Base-by-base conservation (phyloP, 345 rosid species). In the Lenwebbia sp. region DNA sequence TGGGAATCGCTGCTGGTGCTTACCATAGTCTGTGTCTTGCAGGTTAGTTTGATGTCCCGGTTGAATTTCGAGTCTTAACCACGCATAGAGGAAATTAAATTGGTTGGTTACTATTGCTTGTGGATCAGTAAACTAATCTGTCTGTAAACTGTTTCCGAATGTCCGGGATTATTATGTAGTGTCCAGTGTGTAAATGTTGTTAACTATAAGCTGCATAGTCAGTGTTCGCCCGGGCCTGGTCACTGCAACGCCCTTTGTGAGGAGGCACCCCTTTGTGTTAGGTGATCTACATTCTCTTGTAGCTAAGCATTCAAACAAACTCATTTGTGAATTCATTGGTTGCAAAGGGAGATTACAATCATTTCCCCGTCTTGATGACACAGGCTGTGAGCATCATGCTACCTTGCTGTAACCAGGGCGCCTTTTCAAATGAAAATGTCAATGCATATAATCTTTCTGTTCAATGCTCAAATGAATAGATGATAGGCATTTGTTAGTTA, bases 1-100 rank as follows among this genome's bases (percentile, higher is more conserved):
- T 94, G 37, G 96, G 92, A 50, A 81, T 96, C 41, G 94, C 98
- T 86, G 93, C 98, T 87, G 98, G 99, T 81, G 94, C 98, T 93
- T 96, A 96, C 90, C 99, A 96, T 51, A 96, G 95, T 86, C 92
- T 96, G 51, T 96, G 96, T 88, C 92, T 94, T 84, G 92, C 95
- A 89, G 98, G 99, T 96, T 86, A 21, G 84, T 85, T 76, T 85
- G 60, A 37, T 40, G 52, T 84, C 14, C 44, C 7, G 11, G 75
- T 58, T 10, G 21, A 9, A 57, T 84, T 7, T 84, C 14, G 5
- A 83, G 10, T 81, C 57, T 51, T 51, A 25, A 44, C 7, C 56
- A 82, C 33, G 22, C 13, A 19, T 15, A 5, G 9, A 50, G 84
- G 83, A 44, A 82, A 82, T 47, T 49, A 51, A 82, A 47, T 82